Conservation (phyloP, 1,284 basidiomycete species). For the Trametes hirsuta region DNA sequence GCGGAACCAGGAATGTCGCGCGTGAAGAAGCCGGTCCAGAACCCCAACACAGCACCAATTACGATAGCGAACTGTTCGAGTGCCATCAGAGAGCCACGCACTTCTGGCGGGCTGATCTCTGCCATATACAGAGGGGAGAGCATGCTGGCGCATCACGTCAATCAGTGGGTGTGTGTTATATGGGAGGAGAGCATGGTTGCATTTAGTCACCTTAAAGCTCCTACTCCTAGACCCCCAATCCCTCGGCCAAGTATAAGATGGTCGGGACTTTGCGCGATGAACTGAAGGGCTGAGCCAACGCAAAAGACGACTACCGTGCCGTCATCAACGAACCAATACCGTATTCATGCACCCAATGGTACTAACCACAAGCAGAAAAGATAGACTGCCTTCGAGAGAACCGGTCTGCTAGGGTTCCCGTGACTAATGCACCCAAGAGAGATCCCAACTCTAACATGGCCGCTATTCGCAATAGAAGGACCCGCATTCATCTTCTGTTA, state of each 20-base stretch:
- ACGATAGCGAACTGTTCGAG: conserved; percentile 83
- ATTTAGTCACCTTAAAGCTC: conserved; percentile 62
- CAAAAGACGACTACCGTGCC: conserved; percentile 62
- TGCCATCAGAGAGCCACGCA: conserved; percentile 79
- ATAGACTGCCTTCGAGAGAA: conserved; percentile 71
- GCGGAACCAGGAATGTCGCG: conserved; percentile 58
- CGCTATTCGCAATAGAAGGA: conserved; percentile 44
- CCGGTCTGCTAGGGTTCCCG: conserved; percentile 69
- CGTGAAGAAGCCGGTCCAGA: conserved; percentile 81
- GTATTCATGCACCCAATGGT: not conserved
- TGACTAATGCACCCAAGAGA: conserved; percentile 66
- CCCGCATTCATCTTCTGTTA: not conserved
- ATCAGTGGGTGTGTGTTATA: not conserved
- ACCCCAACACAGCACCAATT: conserved; percentile 76
- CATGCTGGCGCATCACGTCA: conserved; percentile 50
- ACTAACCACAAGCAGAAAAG: conserved; percentile 65
- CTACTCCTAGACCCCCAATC: conserved; percentile 79
- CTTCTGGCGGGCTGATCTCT: conserved; percentile 80
- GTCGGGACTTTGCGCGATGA: conserved; percentile 54
- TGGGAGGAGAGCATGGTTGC: not conserved
- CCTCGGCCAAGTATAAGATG: conserved; percentile 70
- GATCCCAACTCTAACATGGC: conserved; percentile 79
- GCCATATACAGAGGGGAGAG: conserved; percentile 81
- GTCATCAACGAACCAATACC: not conserved
- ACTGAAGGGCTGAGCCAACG: conserved; percentile 72